Evolutionary conservation across 306 rosid species (phyloP), one percentile per base, ranked within the genome.

Genomic region (Begonia loranthoides): DNA sequence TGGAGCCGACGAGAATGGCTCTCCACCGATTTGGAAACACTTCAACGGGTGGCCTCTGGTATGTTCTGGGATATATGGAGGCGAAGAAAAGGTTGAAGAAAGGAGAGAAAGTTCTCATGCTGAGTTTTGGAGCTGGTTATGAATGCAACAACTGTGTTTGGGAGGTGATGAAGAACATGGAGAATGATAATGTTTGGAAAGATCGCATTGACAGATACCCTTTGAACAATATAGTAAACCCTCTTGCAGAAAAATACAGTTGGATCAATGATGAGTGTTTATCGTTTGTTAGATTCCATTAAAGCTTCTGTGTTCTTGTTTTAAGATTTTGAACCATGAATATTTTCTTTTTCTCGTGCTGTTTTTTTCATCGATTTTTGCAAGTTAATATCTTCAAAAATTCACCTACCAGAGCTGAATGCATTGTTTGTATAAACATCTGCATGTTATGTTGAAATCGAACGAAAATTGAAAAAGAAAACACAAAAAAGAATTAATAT

Each of bases 11-110:
- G 0, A 73, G 95, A 59, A 81, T 79, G 97, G 81, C 95, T 0
- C 93, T 89, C 33, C 80, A 81, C 46, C 62, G 95, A 1, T 89
- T 90, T 73, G 97, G 97, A 0, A 89, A 89, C 73, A 88, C 95
- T 0, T 84, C 95, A 1, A 82, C 96, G 0, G 96, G 84, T 17
- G 89, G 96, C 0, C 73, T 84, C 12, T 88, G 96, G 96, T 88
- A 88, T 43, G 95, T 83, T 49, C 57, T 84, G 46, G 93, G 97
- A 4, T 84, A 82, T 74, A 89, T 89, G 97, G 95, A 89, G 50
- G 97, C 95, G 0, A 89, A 89, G 67, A 82, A 70, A 81, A 79
- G 95, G 73, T 79, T 89, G 0, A 79, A 73, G 61, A 79, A 75
- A 56, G 89, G 89, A 15, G 69, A 89, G 5, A 65, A 73, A 54